A percentile compares a stretch with the other conserved stretches of the same genome.
phyloP scores from a whole-genome alignment of 106 monocot genomes.

The Alisma plantagoaquatica region DNA sequence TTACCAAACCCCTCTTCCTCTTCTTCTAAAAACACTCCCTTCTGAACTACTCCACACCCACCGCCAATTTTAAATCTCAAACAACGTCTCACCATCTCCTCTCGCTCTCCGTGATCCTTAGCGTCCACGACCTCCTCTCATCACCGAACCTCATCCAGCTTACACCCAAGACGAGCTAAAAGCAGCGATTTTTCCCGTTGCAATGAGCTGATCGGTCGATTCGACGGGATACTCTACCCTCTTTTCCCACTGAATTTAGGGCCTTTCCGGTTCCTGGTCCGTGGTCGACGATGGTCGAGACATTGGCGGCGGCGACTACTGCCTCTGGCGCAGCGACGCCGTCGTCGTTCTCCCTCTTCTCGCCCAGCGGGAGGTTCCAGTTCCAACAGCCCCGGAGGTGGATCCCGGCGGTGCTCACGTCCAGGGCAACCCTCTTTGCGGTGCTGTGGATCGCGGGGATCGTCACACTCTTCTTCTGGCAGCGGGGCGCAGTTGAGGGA shows the following conservation, averaged over 20 bases:
- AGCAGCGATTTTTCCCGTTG: too few species aligned
- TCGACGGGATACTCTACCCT: too few species aligned
- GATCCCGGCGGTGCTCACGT: slow-evolving; percentile 10
- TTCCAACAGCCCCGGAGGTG: slow-evolving; percentile 2
- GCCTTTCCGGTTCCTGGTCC: too few species aligned
- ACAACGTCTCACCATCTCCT: neutral
- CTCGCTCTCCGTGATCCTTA: neutral
- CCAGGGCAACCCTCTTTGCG: slow-evolving; percentile 1
- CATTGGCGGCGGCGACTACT: too few species aligned
- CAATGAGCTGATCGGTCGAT: too few species aligned
- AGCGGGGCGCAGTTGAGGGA: slow-evolving; percentile 1
- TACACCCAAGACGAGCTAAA: too few species aligned
- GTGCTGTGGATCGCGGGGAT: slow-evolving; percentile 15
- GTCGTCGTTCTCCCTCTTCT: too few species aligned
- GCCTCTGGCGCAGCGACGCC: too few species aligned
- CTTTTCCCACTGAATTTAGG: too few species aligned
- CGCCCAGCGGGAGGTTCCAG: slow-evolving; percentile 4
- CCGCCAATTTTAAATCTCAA: neutral
- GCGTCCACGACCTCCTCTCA: neutral
- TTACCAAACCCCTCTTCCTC: neutral
- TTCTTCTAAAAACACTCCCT: neutral
- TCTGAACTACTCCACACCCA: slow-evolving; percentile 3
- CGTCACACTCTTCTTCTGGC: slow-evolving; percentile 6
- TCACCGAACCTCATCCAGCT: neutral
- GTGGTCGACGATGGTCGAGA: too few species aligned